Evolutionary conservation across 768 basidiomycete genomes (phyloP), one percentile per base, ranked within the genome.

Genomic region (Epithele typhae): DNA sequence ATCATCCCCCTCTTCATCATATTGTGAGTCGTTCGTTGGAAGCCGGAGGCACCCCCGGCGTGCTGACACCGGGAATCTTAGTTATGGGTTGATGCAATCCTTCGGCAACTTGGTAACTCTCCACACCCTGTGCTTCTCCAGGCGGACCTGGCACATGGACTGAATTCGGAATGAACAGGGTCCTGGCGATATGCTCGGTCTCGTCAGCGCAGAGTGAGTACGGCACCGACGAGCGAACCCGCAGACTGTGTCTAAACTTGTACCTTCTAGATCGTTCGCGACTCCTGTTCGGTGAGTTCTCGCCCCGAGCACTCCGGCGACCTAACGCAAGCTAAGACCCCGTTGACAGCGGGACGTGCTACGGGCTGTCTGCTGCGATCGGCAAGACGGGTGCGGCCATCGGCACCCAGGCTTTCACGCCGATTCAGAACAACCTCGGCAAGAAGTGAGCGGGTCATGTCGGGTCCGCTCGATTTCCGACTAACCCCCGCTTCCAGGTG

Each of bases 371-470:
- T 22, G 83, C 83, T 7, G 82, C 82, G 0, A 64, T 86, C 6
- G 82, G 83, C 8, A 86, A 85, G 57, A 69, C 81, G 2, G 86
- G 86, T 4, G 87, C 85, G 17, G 84, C 81, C n/a, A 48, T 84
- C 41, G 83, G 84, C 8, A 82, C 80, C 0, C 82, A 85, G 56
- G 79, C 75, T 1, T 84, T 84, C 60, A 83, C 81, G 3, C 83
- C 83, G 3, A 83, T 86, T 50, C 78, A 82, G 56, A 66, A 68
- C 45, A 72, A 83, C 57, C 75, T 84, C n/a, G 84, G 84, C 12
- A 78, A 82, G 57, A 75, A 71, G 77, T 78, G 55, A 37, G 68
- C 61, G 45, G 7, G 18, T 37, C 3, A 36, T 25, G 51, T 37
- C 25, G 24, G 23, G 27, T 25, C 21, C 12, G 23, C 25, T 25